phyloP scores from a whole-genome alignment of 331 rosid genomes.

The Quercus tomentella region DNA sequence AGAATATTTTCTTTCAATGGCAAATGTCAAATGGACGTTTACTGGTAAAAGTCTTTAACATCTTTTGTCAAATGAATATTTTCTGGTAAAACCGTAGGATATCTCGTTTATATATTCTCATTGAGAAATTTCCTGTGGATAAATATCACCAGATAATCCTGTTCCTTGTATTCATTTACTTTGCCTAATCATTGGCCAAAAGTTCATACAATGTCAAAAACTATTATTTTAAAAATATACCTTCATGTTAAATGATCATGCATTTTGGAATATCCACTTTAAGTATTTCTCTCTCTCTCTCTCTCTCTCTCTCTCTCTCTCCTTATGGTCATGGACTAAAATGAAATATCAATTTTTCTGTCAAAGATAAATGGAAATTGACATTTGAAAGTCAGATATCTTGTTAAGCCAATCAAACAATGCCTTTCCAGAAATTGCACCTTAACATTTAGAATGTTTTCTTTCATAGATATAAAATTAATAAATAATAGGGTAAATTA shows the following conservation, averaged over 20 bases:
- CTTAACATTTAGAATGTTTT: too few species aligned
- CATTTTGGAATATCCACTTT: background rate
- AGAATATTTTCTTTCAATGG: slow-evolving; percentile 71
- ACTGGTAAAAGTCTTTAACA: slow-evolving; percentile 48
- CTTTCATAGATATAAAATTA: too few species aligned
- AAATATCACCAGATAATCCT: background rate
- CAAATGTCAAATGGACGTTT: slow-evolving; percentile 63
- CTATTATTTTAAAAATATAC: background rate
- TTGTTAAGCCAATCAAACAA: too few species aligned
- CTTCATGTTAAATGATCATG: background rate
- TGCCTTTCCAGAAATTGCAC: too few species aligned
- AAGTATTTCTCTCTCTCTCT: background rate
- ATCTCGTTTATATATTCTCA: background rate
- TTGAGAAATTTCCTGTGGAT: background rate
- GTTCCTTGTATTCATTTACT: background rate
- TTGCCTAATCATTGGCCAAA: background rate
- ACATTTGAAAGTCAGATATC: too few species aligned
- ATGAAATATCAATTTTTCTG: too few species aligned
- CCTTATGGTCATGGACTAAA: too few species aligned
- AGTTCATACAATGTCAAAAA: background rate
- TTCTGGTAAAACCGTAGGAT: slow-evolving; percentile 47
- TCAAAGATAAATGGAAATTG: too few species aligned
- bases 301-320: background rate
- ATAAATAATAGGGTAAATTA: too few species aligned
- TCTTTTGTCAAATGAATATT: slow-evolving; percentile 43